Conservation (phyloP, 164 flowering plant species). For the Magnolia changhungtana region DNA sequence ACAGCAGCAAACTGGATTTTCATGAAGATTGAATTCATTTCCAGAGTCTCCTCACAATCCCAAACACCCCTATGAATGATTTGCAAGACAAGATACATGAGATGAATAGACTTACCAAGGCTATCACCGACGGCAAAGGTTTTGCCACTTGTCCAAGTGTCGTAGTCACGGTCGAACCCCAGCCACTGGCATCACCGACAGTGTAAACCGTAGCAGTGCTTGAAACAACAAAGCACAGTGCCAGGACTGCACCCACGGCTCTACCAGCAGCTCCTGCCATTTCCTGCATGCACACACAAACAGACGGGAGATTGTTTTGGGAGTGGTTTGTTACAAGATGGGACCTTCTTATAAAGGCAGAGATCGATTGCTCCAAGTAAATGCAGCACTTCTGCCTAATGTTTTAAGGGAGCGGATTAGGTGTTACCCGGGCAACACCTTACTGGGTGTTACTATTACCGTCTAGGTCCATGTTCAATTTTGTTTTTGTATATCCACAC, state of each 20-base stretch:
- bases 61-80: background rate
- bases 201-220: conserved; percentile 30
- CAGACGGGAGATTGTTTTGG: background rate
- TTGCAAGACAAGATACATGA: too few relatives aligned
- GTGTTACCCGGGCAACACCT: background rate
- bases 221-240: conserved; percentile 15
- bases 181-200: conserved; percentile 46
- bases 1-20: background rate
- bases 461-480: background rate
- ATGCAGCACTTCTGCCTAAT: background rate
- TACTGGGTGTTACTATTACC: background rate
- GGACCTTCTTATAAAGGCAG: conserved; percentile 1
- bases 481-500: too few relatives aligned
- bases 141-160: conserved; percentile 40
- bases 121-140: conserved; percentile 41
- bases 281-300: background rate
- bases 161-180: conserved; percentile 32
- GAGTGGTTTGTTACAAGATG: background rate
- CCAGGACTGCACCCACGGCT: conserved; percentile 11
- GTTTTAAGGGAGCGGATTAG: background rate
- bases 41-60: background rate
- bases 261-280: conserved; percentile 3
- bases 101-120: conserved; percentile 26
- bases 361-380: conserved; percentile 8
- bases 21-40: background rate